Conservation (phyloP, 441 rosid genomes). For the Aleurites moluccanus region DNA sequence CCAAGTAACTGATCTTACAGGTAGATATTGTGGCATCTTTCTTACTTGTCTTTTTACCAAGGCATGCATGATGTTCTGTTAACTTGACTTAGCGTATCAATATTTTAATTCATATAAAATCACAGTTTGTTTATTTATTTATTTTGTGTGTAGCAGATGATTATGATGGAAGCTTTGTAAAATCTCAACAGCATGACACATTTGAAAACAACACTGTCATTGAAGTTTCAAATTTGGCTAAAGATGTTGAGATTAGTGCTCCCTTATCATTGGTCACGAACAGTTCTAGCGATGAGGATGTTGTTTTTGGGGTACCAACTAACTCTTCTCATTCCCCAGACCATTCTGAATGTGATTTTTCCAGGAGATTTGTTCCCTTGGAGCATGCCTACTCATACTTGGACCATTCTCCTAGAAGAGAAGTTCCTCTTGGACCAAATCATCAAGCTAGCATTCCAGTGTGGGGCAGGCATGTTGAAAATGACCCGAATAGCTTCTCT, state of each 20-base stretch:
- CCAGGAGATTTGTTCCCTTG: conserved; percentile 29
- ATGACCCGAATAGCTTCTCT: conserved; percentile 9
- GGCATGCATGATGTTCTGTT: not conserved
- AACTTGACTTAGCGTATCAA: not conserved
- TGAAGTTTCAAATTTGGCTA: conserved; percentile 33
- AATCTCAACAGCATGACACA: conserved; percentile 30
- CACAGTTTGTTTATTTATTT: not conserved
- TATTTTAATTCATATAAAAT: not conserved
- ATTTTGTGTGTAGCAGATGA: conserved; percentile 43
- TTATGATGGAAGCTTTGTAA: conserved; percentile 31
- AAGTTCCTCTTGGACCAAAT: conserved; percentile 61
- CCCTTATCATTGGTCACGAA: conserved; percentile 32
- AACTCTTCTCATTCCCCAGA: conserved; percentile 39
- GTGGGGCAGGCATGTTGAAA: conserved; percentile 26
- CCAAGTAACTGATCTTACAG: conserved; percentile 32
- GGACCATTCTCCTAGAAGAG: conserved; percentile 49
- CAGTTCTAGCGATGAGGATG: conserved; percentile 44
- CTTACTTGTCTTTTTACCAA: not conserved
- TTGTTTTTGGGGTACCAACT: conserved; percentile 30
- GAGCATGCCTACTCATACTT: conserved; percentile 33
- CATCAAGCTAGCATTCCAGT: conserved; percentile 66
- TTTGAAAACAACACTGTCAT: conserved; percentile 28
- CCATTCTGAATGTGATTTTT: conserved; percentile 36
- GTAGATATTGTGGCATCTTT: conserved; percentile 24
- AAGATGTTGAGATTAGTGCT: conserved; percentile 35